Base-by-base conservation (phyloP, 306 rosid genomes). In the Acacia acuminata region DNA sequence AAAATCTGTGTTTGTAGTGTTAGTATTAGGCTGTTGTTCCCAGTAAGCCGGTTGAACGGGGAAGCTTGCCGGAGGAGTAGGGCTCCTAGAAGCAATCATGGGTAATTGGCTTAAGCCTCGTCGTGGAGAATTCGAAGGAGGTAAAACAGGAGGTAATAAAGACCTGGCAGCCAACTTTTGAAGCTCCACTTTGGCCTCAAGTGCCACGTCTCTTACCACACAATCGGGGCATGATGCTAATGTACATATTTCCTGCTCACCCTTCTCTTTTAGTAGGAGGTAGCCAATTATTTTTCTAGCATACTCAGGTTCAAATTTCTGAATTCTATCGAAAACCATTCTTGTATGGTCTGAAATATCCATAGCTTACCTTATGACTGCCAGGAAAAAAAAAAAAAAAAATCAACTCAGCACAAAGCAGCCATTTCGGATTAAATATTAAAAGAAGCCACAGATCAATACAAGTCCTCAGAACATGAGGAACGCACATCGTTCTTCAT, bases 221-320 rank as follows among this genome's bases (percentile, higher is more conserved):
- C 86, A 86, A 10, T 93, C 97, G 0, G 94, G 89, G 6, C 73
- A 88, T 19, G 85, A 53, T 14, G 97, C 97, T 78, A 94, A 63
- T 2, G 84, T 73, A 50, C 80, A 82, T 64, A 93, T 82, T 15
- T 93, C 90, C 66, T 87, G 86, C 43, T 89, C 94, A 25, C 87
- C 84, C 71, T 82, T 76, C 48, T 82, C 93, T 83, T 87, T 91
- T 22, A 91, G 36, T 76, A 93, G 92, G 65, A 94, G 79, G 73
- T 81, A 93, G 7, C 94, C 94, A 22, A 89, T 75, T 63, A 94
- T 94, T 81, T 84, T 91, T 7, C 69, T 68, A 2, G 79, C 89
- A 71, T 86, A 78, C 51, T 94, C 94, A 2, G 94, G 92, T 67
- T 91, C 97, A 30, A 91, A 73, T 43, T 82, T 82, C 81, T 82